phyloP scores from a whole-genome alignment of 495 filamentous ascomycete species.

The Aspergillus sclerotioniger region DNA sequence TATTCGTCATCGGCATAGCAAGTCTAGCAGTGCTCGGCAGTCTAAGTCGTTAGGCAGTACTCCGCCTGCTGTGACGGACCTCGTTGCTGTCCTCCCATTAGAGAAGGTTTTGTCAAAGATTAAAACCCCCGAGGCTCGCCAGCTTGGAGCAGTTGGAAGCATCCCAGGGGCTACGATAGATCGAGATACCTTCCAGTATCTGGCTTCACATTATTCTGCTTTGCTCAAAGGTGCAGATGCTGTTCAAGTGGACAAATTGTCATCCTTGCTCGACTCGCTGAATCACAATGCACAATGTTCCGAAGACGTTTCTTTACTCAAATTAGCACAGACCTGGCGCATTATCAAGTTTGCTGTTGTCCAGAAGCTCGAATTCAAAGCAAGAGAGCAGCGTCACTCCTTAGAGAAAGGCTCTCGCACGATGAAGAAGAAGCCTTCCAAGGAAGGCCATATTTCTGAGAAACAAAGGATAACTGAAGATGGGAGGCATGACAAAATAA shows the following conservation, averaged over 20 bases:
- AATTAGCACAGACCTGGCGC: constrained; percentile 73
- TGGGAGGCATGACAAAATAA: constrained; percentile 38
- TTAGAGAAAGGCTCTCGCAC: constrained; percentile 23
- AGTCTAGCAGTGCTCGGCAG: constrained; percentile 29
- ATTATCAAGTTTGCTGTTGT: constrained; percentile 61
- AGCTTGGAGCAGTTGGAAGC: constrained; percentile 60
- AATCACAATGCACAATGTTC: constrained; percentile 63
- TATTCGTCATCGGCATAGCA: constrained; percentile 40
- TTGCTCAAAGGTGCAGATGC: constrained; percentile 30
- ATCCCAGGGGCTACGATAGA: constrained; percentile 55
- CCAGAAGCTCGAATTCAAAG: constrained; percentile 57
- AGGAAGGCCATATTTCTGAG: constrained; percentile 30
- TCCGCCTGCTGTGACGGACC: constrained; percentile 52
- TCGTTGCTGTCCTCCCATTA: constrained; percentile 53
- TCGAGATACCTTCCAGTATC: constrained; percentile 54
- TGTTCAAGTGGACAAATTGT: constrained; percentile 38
- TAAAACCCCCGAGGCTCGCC: constrained; percentile 53
- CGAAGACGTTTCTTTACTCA: constrained; percentile 56
- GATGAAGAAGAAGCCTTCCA: constrained; percentile 32
- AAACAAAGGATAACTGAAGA: constrained; percentile 32
- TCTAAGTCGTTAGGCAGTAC: constrained; percentile 51
- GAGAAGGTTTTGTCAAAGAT: constrained; percentile 58
- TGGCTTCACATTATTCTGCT: constrained; percentile 56
- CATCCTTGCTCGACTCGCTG: constrained; percentile 51
- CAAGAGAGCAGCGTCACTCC: constrained; percentile 51